Percentiles rank a stretch among this genome's conserved stretches.
Evolutionary conservation across 2,329 filamentous ascomycete genomes (phyloP).

Genomic region (Ilyonectria sp.): DNA sequence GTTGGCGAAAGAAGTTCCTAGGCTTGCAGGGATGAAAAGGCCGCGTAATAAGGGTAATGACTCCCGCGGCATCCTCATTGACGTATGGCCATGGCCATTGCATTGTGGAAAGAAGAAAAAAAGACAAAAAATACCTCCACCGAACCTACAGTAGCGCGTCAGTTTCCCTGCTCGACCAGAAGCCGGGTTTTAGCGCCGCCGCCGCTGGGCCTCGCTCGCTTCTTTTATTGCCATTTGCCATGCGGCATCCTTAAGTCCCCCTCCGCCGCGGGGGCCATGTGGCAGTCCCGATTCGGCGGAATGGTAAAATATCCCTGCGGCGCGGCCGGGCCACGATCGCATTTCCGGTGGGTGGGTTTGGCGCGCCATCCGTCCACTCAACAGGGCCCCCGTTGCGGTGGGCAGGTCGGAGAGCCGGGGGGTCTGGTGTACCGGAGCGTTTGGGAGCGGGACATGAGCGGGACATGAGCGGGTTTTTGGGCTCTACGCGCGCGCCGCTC

Average conservation of each 20-base stretch:
- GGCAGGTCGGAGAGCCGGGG: background rate
- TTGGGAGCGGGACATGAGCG: background rate
- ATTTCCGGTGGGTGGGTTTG: background rate
- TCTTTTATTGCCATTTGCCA: background rate
- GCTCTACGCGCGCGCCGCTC: conserved; percentile 10
- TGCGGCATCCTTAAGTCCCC: background rate
- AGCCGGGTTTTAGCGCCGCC: background rate
- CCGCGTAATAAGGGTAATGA: background rate
- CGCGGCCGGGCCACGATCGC: background rate
- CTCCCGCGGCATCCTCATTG: background rate
- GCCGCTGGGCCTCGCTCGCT: background rate
- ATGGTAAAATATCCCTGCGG: background rate
- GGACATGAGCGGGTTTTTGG: background rate
- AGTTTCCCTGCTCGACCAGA: background rate
- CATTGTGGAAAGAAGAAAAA: background rate
- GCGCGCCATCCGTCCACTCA: background rate
- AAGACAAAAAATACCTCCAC: background rate
- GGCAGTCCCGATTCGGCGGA: background rate
- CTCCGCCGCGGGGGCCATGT: background rate
- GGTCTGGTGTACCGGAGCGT: background rate
- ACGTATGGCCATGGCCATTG: background rate
- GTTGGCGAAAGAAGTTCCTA: background rate
- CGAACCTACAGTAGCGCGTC: background rate
- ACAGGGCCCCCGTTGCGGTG: background rate
- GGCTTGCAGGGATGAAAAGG: background rate